These are phyloP conservation scores for Hypoxylon sp. DNA, from an alignment of 2,329 filamentous ascomycete species.

Conservation along the genomic window DNA sequence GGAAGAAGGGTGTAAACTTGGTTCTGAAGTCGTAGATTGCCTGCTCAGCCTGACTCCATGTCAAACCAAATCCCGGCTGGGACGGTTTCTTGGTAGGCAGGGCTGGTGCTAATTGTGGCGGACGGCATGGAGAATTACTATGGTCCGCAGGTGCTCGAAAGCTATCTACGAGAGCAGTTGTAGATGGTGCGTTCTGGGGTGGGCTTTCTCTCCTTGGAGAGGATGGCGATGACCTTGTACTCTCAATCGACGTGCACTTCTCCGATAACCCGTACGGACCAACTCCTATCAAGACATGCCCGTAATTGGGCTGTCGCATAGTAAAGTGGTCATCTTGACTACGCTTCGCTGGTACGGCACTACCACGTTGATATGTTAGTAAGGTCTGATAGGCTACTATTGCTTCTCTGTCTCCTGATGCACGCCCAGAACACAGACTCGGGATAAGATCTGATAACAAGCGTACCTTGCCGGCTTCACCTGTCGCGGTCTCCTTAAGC, in stretches of 20 bases:
- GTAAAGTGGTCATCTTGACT: slow-evolving; percentile 1
- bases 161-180: not conserved
- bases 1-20: slow-evolving; percentile 57
- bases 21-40: slow-evolving; percentile 56
- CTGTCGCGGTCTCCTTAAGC: slow-evolving; percentile 51
- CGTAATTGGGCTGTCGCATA: slow-evolving; percentile 23
- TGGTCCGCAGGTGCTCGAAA: not conserved
- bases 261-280: slow-evolving; percentile 24
- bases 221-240: slow-evolving; percentile 20
- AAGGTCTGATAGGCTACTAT: not conserved
- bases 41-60: slow-evolving; percentile 58
- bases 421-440: not conserved
- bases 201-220: slow-evolving; percentile 11
- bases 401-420: not conserved
- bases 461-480: slow-evolving; percentile 47
- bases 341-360: slow-evolving; percentile 8
- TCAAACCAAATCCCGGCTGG: slow-evolving; percentile 56
- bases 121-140: slow-evolving; percentile 1
- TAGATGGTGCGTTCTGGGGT: slow-evolving; percentile 6
- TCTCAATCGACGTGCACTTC: slow-evolving; percentile 15
- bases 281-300: slow-evolving; percentile 24
- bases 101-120: slow-evolving; percentile 9
- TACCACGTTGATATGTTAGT: slow-evolving; percentile 29
- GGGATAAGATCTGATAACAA: not conserved
- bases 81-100: slow-evolving; percentile 17